Evolutionary conservation across 768 basidiomycete species (phyloP).

Genomic region (Lentinula boryana): DNA sequence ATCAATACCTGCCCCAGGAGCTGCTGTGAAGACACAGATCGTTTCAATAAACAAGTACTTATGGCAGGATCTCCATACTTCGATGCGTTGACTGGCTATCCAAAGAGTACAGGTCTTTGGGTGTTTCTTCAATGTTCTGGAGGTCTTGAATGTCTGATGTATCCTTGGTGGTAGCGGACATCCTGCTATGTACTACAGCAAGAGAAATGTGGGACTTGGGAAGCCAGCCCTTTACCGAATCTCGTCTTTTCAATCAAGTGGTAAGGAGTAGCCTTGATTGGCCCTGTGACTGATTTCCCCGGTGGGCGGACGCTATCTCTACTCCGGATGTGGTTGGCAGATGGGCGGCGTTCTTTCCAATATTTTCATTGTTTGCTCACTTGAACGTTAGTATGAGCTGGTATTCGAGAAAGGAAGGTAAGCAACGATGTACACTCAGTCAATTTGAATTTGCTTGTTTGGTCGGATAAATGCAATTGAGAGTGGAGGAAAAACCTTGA

Average conservation of each 20-base stretch:
- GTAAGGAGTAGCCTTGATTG: not conserved
- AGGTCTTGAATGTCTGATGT: not conserved
- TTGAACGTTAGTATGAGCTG: too few relatives aligned
- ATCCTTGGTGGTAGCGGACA: not conserved
- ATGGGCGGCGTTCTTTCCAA: too few relatives aligned
- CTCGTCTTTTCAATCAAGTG: not conserved
- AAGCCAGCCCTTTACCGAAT: not conserved
- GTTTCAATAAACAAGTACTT: not conserved
- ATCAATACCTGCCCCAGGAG: constrained; percentile 29
- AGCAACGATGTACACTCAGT: too few relatives aligned
- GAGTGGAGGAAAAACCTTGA: too few relatives aligned
- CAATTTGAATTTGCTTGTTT: too few relatives aligned
- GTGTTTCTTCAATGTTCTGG: constrained; percentile 12
- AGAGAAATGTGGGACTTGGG: not conserved
- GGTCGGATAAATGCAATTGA: too few relatives aligned
- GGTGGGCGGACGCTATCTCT: not conserved
- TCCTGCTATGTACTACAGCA: not conserved
- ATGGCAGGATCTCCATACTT: not conserved
- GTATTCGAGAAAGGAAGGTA: too few relatives aligned
- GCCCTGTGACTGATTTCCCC: not conserved
- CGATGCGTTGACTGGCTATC: constrained; percentile 21
- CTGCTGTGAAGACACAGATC: not conserved
- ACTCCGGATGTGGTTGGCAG: not conserved
- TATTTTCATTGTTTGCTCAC: too few relatives aligned
- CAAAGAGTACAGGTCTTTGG: constrained; percentile 28